Percentiles rank a stretch among this genome's conserved stretches.
Conservation (phyloP, 805 yeast genomes). For the Nakazawaea anatomiae region DNA sequence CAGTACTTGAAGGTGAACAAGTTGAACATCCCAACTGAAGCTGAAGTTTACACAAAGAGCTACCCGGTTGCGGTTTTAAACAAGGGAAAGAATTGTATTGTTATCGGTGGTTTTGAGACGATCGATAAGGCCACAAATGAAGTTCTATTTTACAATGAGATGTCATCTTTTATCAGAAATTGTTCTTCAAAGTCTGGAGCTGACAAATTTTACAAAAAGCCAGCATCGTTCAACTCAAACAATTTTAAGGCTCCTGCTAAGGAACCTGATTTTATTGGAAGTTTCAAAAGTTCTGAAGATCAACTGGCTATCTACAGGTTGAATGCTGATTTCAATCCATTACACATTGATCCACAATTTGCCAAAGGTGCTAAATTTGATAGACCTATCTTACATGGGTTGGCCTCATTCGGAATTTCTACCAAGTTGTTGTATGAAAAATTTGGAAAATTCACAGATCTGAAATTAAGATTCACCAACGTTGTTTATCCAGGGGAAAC, state of each 20-base stretch:
- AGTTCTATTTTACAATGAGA: constrained; percentile 70
- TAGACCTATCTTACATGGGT: constrained; percentile 87
- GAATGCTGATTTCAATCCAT: constrained; percentile 91
- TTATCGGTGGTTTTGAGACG: constrained; percentile 69
- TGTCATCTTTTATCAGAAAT: constrained; percentile 79
- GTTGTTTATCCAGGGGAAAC: constrained; percentile 95
- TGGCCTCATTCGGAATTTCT: constrained; percentile 80
- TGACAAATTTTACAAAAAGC: constrained; percentile 35
- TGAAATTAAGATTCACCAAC: constrained; percentile 86
- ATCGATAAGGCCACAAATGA: constrained; percentile 66
- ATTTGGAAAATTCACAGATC: constrained; percentile 76
- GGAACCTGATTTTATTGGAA: constrained; percentile 61
- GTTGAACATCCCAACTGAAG: constrained; percentile 76
- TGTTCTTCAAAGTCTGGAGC: constrained; percentile 53
- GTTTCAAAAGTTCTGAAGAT: constrained; percentile 54
- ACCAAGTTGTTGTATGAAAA: constrained; percentile 72
- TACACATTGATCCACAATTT: constrained; percentile 88
- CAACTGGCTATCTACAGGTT: constrained; percentile 88
- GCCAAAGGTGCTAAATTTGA: constrained; percentile 85
- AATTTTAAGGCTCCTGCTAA: constrained; percentile 57
- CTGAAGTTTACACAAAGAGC: constrained; percentile 52
- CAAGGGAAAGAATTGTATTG: constrained; percentile 80
- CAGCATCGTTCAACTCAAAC: constrained; percentile 57
- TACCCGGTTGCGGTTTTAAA: constrained; percentile 71
- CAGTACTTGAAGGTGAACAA: constrained; percentile 76